Evolutionary conservation across 177 flowering plant species (phyloP).

Genomic region (Vitis hybrid): DNA sequence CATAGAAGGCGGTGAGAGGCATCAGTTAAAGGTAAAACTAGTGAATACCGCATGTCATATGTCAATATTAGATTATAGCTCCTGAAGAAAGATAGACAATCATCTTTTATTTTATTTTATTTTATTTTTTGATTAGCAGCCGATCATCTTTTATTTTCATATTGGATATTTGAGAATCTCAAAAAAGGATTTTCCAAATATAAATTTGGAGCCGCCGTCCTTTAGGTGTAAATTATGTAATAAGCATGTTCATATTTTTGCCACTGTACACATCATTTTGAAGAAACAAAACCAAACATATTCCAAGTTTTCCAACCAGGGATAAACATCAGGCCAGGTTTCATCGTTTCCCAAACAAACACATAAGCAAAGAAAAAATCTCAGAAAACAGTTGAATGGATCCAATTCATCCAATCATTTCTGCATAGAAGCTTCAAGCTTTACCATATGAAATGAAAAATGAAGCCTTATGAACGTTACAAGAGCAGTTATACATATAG

Average conservation of each 20-base stretch:
- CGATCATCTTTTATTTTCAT: neutral
- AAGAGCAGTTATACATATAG: too few relatives aligned
- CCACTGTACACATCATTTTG: neutral
- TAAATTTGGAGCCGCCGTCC: neutral
- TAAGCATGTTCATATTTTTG: neutral
- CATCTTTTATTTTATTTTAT: too few relatives aligned
- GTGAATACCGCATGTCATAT: too few relatives aligned
- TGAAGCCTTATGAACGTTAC: too few relatives aligned
- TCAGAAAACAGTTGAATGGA: too few relatives aligned
- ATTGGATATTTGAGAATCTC: neutral
- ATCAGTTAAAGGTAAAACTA: too few relatives aligned
- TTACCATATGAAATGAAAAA: too few relatives aligned
- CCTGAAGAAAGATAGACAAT: neutral
- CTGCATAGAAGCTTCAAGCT: too few relatives aligned
- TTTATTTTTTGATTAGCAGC: too few relatives aligned
- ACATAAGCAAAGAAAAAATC: too few relatives aligned
- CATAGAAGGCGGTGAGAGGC: constrained; percentile 2
- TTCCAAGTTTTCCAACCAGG: neutral
- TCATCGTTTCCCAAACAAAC: neutral
- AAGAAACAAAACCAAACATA: neutral
- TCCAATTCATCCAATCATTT: too few relatives aligned
- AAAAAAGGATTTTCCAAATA: neutral
- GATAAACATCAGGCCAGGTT: neutral
- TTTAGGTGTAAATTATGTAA: neutral
- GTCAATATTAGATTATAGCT: neutral